Conservation (phyloP, 2,329 filamentous ascomycete species). For the Monilinia laxa region DNA sequence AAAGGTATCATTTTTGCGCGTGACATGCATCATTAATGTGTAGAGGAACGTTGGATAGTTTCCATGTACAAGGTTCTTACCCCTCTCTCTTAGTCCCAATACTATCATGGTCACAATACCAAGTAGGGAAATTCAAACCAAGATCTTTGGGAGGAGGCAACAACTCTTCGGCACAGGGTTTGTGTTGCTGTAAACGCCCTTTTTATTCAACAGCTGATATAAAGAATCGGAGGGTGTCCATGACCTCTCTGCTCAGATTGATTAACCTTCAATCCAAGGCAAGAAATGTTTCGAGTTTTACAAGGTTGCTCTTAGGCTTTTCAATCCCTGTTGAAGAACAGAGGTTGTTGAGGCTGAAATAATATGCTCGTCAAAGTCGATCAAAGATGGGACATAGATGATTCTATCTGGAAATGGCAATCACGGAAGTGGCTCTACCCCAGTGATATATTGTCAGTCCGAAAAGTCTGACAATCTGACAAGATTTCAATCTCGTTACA, state of each 20-base stretch:
- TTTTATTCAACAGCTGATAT: not conserved
- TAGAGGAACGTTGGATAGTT: not conserved
- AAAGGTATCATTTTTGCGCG: not conserved
- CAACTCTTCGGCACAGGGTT: not conserved
- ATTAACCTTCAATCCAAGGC: not conserved
- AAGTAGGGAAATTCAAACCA: not conserved
- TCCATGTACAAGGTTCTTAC: not conserved
- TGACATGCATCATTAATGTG: not conserved
- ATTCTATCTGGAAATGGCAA: constrained; percentile 2
- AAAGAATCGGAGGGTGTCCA: not conserved
- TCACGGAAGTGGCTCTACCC: not conserved
- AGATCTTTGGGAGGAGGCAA: not conserved
- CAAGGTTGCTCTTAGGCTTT: not conserved
- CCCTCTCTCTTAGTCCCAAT: not conserved
- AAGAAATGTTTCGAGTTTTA: not conserved
- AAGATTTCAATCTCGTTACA: constrained; percentile 4
- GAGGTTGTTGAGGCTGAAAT: not conserved
- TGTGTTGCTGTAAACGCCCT: not conserved
- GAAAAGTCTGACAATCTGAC: constrained; percentile 2
- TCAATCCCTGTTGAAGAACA: not conserved
- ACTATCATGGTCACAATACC: not conserved
- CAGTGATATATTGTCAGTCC: not conserved
- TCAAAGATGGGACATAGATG: not conserved
- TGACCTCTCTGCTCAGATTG: not conserved
- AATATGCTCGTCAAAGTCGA: not conserved